Percentiles rank a stretch among this genome's conserved stretches.
Evolutionary conservation across 306 rosid genomes (phyloP).

Genomic region (Astragalus membranaceus): DNA sequence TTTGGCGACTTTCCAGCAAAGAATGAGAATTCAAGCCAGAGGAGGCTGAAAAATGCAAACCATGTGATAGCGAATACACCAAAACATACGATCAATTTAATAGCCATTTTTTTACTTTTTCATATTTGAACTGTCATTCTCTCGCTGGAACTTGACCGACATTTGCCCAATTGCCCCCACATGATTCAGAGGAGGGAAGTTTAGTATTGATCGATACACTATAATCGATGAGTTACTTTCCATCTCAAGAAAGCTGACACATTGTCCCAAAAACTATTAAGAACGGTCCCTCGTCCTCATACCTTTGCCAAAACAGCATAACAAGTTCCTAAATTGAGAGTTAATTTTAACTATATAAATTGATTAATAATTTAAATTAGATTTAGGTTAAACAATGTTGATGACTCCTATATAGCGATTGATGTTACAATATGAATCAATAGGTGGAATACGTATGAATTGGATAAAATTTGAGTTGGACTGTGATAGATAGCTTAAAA

Average conservation of each 20-base stretch:
- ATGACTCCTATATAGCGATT: too few relatives aligned
- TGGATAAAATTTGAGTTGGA: too few relatives aligned
- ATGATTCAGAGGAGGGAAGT: background rate
- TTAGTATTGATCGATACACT: background rate
- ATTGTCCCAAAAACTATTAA: background rate
- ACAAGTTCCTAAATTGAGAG: too few relatives aligned
- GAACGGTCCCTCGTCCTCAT: background rate
- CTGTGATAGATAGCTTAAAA: too few relatives aligned
- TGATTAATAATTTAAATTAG: background rate
- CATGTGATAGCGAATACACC: background rate
- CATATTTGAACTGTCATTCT: background rate
- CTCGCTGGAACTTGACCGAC: background rate
- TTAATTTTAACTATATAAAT: background rate
- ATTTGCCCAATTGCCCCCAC: background rate
- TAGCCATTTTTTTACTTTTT: too few relatives aligned
- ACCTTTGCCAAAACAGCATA: background rate
- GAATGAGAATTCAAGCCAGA: too few relatives aligned
- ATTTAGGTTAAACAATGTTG: background rate
- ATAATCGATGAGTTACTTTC: background rate
- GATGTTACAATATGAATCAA: background rate
- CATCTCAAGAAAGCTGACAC: background rate
- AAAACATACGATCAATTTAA: background rate
- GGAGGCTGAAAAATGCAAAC: background rate
- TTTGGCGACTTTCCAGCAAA: too few relatives aligned
- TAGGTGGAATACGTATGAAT: too few relatives aligned